phyloP scores from a whole-genome alignment of 441 rosid species.

The Melastoma candidum region DNA sequence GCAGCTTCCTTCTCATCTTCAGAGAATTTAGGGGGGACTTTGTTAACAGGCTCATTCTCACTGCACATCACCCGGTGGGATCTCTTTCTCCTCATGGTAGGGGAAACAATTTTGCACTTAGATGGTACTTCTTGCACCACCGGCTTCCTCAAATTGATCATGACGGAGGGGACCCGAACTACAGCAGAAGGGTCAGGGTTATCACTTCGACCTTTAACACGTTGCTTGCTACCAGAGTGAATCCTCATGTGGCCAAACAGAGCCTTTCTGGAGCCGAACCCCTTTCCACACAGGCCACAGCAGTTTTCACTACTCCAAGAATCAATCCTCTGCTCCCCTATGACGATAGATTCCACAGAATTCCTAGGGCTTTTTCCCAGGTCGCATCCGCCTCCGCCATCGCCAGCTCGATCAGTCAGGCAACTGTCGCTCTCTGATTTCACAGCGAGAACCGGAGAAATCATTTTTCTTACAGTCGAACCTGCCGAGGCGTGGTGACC shows the following conservation, averaged over 20 bases:
- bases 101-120: no score
- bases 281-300: constrained; percentile 3
- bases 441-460: constrained; percentile 1
- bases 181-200: neutral
- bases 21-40: neutral
- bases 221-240: constrained; percentile 2
- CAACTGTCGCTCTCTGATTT: neutral
- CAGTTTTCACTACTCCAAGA: constrained; percentile 1
- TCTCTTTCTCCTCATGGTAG: no score
- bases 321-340: constrained; percentile 6
- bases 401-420: neutral
- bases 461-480: constrained; percentile 17
- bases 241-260: constrained; percentile 8
- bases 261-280: constrained; percentile 4
- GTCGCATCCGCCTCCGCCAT: constrained; percentile 20
- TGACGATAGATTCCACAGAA: constrained; percentile 37
- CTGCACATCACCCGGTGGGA: neutral
- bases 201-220: neutral
- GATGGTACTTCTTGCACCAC: neutral
- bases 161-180: neutral
- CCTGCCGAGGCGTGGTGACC: constrained; percentile 17
- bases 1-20: constrained; percentile 2
- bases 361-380: constrained; percentile 68
- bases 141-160: neutral
- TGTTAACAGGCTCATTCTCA: neutral